These are phyloP conservation scores for Ganoderma boninense DNA, from an alignment of 1,284 basidiomycete species.

Conservation along the genomic window DNA sequence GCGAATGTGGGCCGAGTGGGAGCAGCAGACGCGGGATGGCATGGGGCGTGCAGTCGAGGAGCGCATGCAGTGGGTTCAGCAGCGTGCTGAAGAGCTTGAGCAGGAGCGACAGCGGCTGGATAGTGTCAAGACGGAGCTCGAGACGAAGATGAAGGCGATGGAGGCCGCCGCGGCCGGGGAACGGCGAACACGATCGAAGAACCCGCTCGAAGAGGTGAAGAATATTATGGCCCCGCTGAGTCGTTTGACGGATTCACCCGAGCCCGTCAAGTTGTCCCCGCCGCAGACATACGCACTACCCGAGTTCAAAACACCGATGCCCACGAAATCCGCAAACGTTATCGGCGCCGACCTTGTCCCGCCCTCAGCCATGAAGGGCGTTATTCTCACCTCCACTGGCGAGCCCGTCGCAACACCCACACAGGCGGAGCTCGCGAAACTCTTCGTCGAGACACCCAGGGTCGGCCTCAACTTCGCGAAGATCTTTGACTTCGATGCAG, in stretches of 20 bases:
- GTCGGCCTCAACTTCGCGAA: conserved; percentile 76
- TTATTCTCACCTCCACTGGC: conserved; percentile 78
- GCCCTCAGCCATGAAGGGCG: conserved; percentile 83
- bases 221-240: conserved; percentile 66
- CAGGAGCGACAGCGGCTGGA: conserved; percentile 60
- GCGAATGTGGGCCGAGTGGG: conserved; percentile 63
- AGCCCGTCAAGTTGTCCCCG: conserved; percentile 32
- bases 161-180: conserved; percentile 43
- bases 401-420: conserved; percentile 74
- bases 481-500: conserved; percentile 71
- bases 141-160: conserved; percentile 51
- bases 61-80: conserved; percentile 59
- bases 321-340: conserved; percentile 31
- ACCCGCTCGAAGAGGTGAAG: conserved; percentile 76
- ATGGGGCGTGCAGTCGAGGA: conserved; percentile 59
- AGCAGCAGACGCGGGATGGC: conserved; percentile 62
- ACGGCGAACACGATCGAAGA: conserved; percentile 60
- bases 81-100: conserved; percentile 59
- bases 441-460: conserved; percentile 71
- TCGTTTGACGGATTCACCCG: conserved; percentile 46
- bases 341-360: conserved; percentile 37
- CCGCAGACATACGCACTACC: conserved; percentile 42
- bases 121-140: conserved; percentile 53
- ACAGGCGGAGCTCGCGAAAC: conserved; percentile 65
- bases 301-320: conserved; percentile 51